Conservation (phyloP, 1,284 basidiomycete genomes). For the Ustilago sp. region DNA sequence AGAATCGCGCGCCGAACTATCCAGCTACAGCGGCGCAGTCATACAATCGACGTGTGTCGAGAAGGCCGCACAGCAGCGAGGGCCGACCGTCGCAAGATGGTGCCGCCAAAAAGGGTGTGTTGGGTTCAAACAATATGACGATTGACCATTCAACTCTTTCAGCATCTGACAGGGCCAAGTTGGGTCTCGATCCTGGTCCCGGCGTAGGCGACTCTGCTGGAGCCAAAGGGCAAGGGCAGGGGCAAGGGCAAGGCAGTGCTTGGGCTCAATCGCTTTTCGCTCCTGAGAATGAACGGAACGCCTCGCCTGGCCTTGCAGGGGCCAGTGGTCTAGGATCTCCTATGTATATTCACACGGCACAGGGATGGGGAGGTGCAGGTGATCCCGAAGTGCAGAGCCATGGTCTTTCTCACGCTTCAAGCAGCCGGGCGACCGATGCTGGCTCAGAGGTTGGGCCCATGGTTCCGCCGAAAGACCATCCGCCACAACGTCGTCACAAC, state of each 20-base stretch:
- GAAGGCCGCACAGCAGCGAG: constrained; percentile 51
- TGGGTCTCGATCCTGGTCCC: constrained; percentile 10
- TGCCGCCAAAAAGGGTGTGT: constrained; percentile 7
- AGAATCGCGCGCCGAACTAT: constrained; percentile 24
- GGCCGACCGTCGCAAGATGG: constrained; percentile 34
- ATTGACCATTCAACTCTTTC: constrained; percentile 14
- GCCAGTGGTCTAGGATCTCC: constrained; percentile 12
- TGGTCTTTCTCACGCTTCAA: background rate
- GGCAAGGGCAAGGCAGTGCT: background rate
- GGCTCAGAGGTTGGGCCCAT: background rate
- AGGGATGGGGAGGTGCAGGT: background rate
- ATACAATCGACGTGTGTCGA: constrained; percentile 37
- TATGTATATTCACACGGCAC: background rate
- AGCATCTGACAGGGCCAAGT: constrained; percentile 15
- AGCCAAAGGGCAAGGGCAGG: background rate
- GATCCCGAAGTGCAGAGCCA: background rate
- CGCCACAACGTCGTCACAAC: constrained; percentile 22
- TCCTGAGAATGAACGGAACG: background rate
- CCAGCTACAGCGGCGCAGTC: constrained; percentile 45
- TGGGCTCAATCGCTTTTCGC: constrained; percentile 10
- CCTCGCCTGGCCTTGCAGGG: background rate
- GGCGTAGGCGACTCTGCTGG: background rate
- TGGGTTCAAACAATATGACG: constrained; percentile 10
- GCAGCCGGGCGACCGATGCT: background rate
- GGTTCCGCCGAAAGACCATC: constrained; percentile 30